A percentile compares a stretch with the other conserved stretches of the same genome.
Conservation (phyloP, 1,284 basidiomycete genomes). For the Cerioporus squamosus region DNA sequence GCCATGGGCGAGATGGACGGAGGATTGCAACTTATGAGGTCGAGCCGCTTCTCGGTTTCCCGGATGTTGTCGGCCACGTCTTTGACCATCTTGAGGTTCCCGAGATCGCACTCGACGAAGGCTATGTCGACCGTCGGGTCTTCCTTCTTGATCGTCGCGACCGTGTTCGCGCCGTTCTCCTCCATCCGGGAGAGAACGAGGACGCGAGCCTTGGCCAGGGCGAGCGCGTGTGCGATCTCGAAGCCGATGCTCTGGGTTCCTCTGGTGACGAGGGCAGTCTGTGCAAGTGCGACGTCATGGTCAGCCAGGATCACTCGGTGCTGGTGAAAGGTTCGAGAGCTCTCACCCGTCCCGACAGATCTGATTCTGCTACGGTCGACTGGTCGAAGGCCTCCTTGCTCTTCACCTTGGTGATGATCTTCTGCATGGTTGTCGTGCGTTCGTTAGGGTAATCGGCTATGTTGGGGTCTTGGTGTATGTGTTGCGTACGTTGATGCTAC, state of each 20-base stretch:
- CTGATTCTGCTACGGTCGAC: background rate
- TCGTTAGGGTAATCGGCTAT: too few relatives aligned
- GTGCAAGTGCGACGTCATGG: too few relatives aligned
- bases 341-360: background rate
- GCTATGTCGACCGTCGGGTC: slow-evolving; percentile 36
- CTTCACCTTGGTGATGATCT: too few relatives aligned
- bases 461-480: too few relatives aligned
- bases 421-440: too few relatives aligned
- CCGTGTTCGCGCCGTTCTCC: slow-evolving; percentile 45
- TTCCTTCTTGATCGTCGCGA: slow-evolving; percentile 39
- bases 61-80: slow-evolving; percentile 40
- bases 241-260: slow-evolving; percentile 47
- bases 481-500: too few relatives aligned
- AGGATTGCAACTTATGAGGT: slow-evolving; percentile 35
- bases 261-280: slow-evolving; percentile 46
- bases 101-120: slow-evolving; percentile 47
- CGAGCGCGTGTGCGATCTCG: slow-evolving; percentile 44
- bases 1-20: background rate
- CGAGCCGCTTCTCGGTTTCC: slow-evolving; percentile 40
- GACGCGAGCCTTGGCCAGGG: slow-evolving; percentile 41
- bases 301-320: too few relatives aligned
- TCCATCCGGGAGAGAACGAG: slow-evolving; percentile 44
- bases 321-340: too few relatives aligned
- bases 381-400: too few relatives aligned
- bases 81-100: slow-evolving; percentile 40